phyloP scores from a whole-genome alignment of 345 rosid genomes.

The Bruguiera parviflora region DNA sequence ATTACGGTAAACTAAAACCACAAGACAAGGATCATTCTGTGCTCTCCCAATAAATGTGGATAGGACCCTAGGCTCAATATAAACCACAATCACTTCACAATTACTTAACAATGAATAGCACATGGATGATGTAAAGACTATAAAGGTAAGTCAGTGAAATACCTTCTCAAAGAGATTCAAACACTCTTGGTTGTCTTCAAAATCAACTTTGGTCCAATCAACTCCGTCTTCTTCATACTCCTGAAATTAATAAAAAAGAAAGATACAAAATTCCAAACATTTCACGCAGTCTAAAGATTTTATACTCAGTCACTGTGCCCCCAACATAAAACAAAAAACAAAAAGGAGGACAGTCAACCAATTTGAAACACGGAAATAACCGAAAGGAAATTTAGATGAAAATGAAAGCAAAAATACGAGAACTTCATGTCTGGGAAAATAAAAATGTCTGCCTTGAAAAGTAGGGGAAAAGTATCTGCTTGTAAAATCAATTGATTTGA shows the following conservation, averaged over 20 bases:
- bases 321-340: not conserved
- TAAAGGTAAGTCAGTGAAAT: conserved; percentile 8
- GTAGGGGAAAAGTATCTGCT: not conserved
- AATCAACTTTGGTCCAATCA: conserved; percentile 88
- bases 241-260: conserved; percentile 34
- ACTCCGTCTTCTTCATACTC: conserved; percentile 89
- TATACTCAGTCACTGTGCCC: not conserved
- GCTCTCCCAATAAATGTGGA: too few relatives aligned
- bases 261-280: not conserved
- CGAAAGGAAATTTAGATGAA: not conserved
- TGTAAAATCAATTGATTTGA: too few relatives aligned
- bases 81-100: too few relatives aligned
- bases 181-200: conserved; percentile 88
- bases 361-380: not conserved
- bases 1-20: not conserved
- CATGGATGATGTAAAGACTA: not conserved
- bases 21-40: too few relatives aligned
- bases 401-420: conserved; percentile 2
- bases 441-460: not conserved
- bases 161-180: conserved; percentile 94
- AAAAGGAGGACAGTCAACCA: not conserved
- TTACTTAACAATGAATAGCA: not conserved
- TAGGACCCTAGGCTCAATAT: too few relatives aligned
- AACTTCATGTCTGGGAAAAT: not conserved
- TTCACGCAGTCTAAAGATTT: too few relatives aligned